Evolutionary conservation across 2,329 filamentous ascomycete genomes (phyloP).

Genomic region (Aspergillus phoenicis): DNA sequence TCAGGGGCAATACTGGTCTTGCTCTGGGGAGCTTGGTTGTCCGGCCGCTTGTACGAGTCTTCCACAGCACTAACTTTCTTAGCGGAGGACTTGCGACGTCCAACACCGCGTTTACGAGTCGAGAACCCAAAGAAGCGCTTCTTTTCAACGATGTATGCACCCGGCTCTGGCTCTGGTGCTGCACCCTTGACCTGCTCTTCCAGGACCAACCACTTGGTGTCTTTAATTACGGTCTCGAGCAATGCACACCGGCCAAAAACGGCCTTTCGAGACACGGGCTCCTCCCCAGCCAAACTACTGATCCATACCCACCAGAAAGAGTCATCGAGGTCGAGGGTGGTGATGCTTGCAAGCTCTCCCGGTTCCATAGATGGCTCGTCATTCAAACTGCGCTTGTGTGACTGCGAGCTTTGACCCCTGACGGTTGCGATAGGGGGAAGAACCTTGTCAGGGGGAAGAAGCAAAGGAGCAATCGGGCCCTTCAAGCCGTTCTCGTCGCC

Average conservation of each 20-base stretch:
- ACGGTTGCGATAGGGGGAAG: slow-evolving; percentile 75
- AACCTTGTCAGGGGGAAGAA: slow-evolving; percentile 89
- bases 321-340: slow-evolving; percentile 81
- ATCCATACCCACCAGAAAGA: slow-evolving; percentile 99
- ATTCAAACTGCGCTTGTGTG: slow-evolving; percentile 73
- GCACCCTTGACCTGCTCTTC: slow-evolving; percentile 96
- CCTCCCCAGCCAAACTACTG: slow-evolving; percentile 88
- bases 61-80: slow-evolving; percentile 58
- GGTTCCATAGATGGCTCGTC: slow-evolving; percentile 73
- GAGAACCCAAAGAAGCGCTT: slow-evolving; percentile 87
- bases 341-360: slow-evolving; percentile 92
- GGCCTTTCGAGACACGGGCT: slow-evolving; percentile 80
- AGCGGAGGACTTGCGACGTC: slow-evolving; percentile 70
- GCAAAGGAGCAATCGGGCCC: slow-evolving; percentile 62
- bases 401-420: slow-evolving; percentile 83
- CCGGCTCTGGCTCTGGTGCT: slow-evolving; percentile 77
- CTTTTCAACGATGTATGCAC: slow-evolving; percentile 92
- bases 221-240: slow-evolving; percentile 80
- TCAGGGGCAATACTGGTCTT: slow-evolving; percentile 86
- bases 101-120: slow-evolving; percentile 68
- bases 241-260: slow-evolving; percentile 93
- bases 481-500: slow-evolving; percentile 71
- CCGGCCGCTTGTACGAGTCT: slow-evolving; percentile 55
- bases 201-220: slow-evolving; percentile 87
- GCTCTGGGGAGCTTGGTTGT: slow-evolving; percentile 60